Conservation (phyloP, 202 grass and related monocot genomes). For the Brachypodium distachyon region DNA sequence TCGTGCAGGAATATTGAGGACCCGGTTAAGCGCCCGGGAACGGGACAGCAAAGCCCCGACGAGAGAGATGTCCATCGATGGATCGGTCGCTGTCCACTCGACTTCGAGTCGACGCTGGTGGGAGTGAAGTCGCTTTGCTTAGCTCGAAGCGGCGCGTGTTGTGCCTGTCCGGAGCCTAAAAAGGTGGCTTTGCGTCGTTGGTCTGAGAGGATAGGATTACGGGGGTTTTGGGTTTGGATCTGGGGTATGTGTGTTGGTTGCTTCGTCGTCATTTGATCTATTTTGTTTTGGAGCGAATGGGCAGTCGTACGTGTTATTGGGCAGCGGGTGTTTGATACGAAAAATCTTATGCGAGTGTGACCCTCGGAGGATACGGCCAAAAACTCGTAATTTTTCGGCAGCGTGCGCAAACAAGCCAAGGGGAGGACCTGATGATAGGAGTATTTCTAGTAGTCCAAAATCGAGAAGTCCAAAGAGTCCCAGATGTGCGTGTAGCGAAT, state of each 20-base stretch:
- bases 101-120: neutral
- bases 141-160: neutral
- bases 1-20: constrained; percentile 29
- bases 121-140: constrained; percentile 13
- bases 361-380: too few species aligned
- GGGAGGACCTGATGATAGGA: too few species aligned
- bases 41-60: constrained; percentile 12
- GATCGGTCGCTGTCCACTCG: constrained; percentile 18
- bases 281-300: neutral
- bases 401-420: too few species aligned
- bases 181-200: neutral
- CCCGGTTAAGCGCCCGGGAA: neutral
- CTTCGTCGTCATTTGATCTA: neutral
- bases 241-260: too few species aligned
- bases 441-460: too few species aligned
- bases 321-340: too few species aligned
- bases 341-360: too few species aligned
- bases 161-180: neutral
- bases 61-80: neutral
- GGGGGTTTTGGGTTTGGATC: too few species aligned
- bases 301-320: too few species aligned
- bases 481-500: too few species aligned
- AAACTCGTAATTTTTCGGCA: too few species aligned
- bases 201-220: neutral
- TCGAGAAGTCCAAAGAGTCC: too few species aligned